phyloP scores from a whole-genome alignment of 2,329 filamentous ascomycete genomes.

The Fulvia fulva region DNA sequence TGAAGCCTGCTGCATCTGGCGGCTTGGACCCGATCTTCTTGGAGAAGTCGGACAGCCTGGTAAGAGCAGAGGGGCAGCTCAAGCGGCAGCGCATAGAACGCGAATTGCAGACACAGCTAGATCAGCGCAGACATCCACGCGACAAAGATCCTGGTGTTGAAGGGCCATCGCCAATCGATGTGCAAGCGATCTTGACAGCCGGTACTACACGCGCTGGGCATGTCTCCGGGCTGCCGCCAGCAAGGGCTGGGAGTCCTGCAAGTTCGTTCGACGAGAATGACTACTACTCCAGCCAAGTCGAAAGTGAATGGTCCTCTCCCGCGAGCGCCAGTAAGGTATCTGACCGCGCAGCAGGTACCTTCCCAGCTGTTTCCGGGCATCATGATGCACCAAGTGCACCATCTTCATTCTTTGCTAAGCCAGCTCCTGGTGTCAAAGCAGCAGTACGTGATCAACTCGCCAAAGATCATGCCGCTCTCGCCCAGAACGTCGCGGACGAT shows the following conservation, averaged over 20 bases:
- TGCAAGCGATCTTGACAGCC: conserved; percentile 46
- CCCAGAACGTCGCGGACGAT: conserved; percentile 7
- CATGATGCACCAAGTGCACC: conserved; percentile 12
- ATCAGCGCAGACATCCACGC: conserved; percentile 54
- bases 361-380: conserved; percentile 25
- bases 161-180: conserved; percentile 38
- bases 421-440: conserved; percentile 17
- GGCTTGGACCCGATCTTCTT: conserved; percentile 79
- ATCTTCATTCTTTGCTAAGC: conserved; percentile 13
- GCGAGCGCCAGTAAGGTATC: conserved; percentile 39
- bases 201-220: conserved; percentile 68
- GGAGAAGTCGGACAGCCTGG: conserved; percentile 79
- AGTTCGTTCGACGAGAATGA: conserved; percentile 91
- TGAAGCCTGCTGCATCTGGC: conserved; percentile 18
- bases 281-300: conserved; percentile 85
- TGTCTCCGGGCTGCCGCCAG: conserved; percentile 55
- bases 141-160: conserved; percentile 51
- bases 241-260: conserved; percentile 50
- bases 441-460: conserved; percentile 6
- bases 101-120: conserved; percentile 69
- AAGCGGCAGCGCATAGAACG: conserved; percentile 80
- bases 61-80: conserved; percentile 75
- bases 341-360: conserved; percentile 42
- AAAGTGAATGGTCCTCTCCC: conserved; percentile 67
- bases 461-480: conserved; percentile 10